Evolutionary conservation across 805 yeast genomes (phyloP).

Genomic region (Starmera pachycereana): DNA sequence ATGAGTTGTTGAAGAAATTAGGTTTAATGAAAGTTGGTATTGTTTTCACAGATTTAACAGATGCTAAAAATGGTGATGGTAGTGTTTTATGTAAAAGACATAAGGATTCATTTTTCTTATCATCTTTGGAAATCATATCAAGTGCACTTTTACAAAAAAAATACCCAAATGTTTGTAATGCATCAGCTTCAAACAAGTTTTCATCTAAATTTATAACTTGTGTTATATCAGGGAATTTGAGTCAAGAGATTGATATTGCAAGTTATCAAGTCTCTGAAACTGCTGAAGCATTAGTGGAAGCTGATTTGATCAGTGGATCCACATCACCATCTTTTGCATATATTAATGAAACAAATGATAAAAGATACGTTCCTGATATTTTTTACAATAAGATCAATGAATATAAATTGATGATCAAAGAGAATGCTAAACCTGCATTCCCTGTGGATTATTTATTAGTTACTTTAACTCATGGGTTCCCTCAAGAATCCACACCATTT

Average conservation of each 20-base stretch:
- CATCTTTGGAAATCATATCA: conserved; percentile 78
- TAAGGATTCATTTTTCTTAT: conserved; percentile 78
- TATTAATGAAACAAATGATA: conserved; percentile 61
- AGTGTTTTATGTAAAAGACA: conserved; percentile 89
- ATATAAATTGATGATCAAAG: conserved; percentile 79
- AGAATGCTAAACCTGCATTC: conserved; percentile 82
- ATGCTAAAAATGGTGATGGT: conserved; percentile 81
- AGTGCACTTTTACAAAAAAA: conserved; percentile 70
- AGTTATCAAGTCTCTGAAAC: conserved; percentile 82
- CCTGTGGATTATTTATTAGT: conserved; percentile 88
- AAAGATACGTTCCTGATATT: conserved; percentile 89
- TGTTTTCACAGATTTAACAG: conserved; percentile 82
- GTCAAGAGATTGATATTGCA: conserved; percentile 83
- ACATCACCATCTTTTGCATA: conserved; percentile 85
- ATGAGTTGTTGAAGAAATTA: conserved; percentile 41
- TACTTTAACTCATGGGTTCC: conserved; percentile 89
- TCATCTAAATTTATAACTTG: conserved; percentile 93
- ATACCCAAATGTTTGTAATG: conserved; percentile 53
- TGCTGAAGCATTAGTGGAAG: conserved; percentile 81
- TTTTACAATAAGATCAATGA: conserved; percentile 79
- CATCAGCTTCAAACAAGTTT: conserved; percentile 51
- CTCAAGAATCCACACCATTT: conserved; percentile 42
- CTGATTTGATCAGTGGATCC: conserved; percentile 78
- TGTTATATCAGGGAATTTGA: conserved; percentile 79
- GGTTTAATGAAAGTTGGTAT: conserved; percentile 72